Percentiles rank a stretch among this genome's conserved stretches.
Evolutionary conservation across 352 stramenopile species (phyloP).

Genomic region (Pythium chondricola): DNA sequence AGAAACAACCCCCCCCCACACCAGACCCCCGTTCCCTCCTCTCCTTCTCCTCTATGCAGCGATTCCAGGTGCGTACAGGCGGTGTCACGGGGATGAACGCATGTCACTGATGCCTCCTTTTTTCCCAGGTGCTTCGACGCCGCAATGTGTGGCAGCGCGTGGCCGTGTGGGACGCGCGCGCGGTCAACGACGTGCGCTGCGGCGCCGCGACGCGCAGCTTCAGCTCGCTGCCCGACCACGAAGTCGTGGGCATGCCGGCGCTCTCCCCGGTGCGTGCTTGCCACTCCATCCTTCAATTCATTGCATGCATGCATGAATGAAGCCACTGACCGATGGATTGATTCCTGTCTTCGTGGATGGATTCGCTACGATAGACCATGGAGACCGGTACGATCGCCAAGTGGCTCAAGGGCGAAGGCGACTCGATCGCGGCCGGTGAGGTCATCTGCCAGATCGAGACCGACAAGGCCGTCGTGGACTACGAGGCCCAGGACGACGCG

Average conservation of each 20-base stretch:
- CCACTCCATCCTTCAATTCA: too few relatives aligned
- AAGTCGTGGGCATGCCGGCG: constrained; percentile 68
- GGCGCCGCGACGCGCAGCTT: constrained; percentile 29
- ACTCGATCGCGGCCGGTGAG: constrained; percentile 89
- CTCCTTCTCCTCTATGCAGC: constrained; percentile 39
- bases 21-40: background rate
- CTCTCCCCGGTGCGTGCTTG: constrained; percentile 41
- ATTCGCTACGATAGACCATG: constrained; percentile 80
- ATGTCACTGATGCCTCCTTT: too few relatives aligned
- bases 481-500: constrained; percentile 95
- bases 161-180: constrained; percentile 35
- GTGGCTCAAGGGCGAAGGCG: constrained; percentile 91
- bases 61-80: constrained; percentile 48
- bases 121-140: constrained; percentile 38
- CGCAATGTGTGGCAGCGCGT: constrained; percentile 57
- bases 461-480: constrained; percentile 98
- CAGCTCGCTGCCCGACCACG: constrained; percentile 63
- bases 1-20: constrained; percentile 1
- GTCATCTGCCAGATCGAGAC: constrained; percentile 96
- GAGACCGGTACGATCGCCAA: constrained; percentile 91
- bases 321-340: too few relatives aligned
- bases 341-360: background rate
- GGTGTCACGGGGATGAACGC: background rate
- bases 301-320: too few relatives aligned
- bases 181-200: constrained; percentile 14